Evolutionary conservation across 1,284 basidiomycete species (phyloP), one percentile per base, ranked within the genome.

Genomic region (Apiotrichum porosum): DNA sequence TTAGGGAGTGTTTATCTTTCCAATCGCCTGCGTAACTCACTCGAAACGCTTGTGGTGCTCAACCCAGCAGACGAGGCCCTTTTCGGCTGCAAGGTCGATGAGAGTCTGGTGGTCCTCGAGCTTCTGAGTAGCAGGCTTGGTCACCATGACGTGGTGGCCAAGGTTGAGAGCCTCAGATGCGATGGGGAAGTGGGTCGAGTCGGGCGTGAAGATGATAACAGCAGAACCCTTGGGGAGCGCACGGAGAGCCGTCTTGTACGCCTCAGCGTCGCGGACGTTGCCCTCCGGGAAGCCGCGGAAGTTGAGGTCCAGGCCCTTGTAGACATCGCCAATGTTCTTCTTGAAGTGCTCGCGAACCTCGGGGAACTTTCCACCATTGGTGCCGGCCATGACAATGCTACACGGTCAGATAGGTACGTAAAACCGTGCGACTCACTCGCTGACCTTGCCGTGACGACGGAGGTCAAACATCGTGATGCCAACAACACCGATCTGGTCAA

Each of bases 401-500:
- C 10, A 14, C 3, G 39, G n/a, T 15, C 12, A 14, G 17, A 14
- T 10, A 3, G 19, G n/a, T 13, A 2, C 24, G 6, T n/a, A 9
- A 6, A n/a, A 12, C n/a, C 17, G 6, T 15, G 12, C 1, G 15
- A 59, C 66, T 60, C 49, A 71, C 57, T 72, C 66, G 21, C 65
- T 58, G 57, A 86, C 87, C 78, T 93, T 92, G 50, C 85, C 87
- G 28, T 85, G 77, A 56, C 90, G 81, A 54, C 88, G 83, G 37
- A 94, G 81, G 71, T 94, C 91, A 60, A 94, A 94, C 58, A 90
- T 80, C 24, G 89, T 91, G 50, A 94, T 77, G 21, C 81, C 91
- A 51, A 94, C 88, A 35, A 95, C 91, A 52, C 76, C 77, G 37
- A 78, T 86, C 88, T 68, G 21, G 13, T 5, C 12, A 39, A 40